Percentiles rank a stretch among this genome's conserved stretches.
Evolutionary conservation across 2,329 filamentous ascomycete species (phyloP).

Genomic region (Pseudocercospora musae): DNA sequence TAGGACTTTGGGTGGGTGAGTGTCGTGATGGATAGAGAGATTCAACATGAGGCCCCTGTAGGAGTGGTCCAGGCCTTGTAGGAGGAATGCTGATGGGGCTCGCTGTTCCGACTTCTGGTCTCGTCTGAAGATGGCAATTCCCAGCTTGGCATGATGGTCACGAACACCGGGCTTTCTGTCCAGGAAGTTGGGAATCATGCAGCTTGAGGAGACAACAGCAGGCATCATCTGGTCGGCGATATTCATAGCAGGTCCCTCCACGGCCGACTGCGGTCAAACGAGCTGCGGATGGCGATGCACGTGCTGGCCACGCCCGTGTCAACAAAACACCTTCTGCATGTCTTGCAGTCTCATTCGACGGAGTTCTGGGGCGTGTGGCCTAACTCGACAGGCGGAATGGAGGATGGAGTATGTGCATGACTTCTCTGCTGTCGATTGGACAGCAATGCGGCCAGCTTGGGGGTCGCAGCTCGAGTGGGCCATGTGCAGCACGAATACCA

Average conservation of each 20-base stretch:
- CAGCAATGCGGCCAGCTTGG: background rate
- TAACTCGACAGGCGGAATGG: background rate
- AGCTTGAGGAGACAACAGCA: no score
- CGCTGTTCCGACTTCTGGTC: background rate
- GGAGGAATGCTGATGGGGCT: background rate
- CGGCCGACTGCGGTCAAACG: background rate
- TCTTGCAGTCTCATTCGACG: background rate
- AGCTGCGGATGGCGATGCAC: background rate
- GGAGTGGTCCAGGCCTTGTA: no score
- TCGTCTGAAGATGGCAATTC: background rate
- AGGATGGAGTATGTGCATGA: no score
- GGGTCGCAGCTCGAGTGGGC: background rate
- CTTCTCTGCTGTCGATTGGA: background rate
- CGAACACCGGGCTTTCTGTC: background rate
- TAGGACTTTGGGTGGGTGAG: conserved; percentile 5
- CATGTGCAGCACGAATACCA: background rate
- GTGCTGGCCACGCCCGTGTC: no score
- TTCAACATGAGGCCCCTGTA: background rate
- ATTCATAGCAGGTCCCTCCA: background rate
- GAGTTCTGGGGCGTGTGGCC: background rate
- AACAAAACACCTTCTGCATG: background rate
- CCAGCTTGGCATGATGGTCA: no score
- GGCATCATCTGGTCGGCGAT: background rate
- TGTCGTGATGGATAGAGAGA: background rate
- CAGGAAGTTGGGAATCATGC: no score